These are phyloP conservation scores for Vitellaria paradoxa DNA, from an alignment of 179 eudicot species.

Conservation along the genomic window DNA sequence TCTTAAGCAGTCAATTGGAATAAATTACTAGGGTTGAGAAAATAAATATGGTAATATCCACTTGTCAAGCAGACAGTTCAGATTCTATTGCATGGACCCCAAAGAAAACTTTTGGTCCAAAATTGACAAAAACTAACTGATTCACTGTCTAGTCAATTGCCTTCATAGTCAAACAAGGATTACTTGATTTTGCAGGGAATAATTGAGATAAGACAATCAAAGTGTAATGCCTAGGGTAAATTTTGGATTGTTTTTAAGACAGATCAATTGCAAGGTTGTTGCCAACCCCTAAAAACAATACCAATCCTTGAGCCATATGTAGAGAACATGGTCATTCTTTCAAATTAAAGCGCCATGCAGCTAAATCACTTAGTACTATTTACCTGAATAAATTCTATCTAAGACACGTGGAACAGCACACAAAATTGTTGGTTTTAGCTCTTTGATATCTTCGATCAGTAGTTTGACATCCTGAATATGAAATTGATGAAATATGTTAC, in stretches of 20 bases:
- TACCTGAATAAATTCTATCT: conserved; percentile 89
- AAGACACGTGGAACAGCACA: conserved; percentile 94
- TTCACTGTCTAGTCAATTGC: not conserved
- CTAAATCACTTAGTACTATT: not conserved
- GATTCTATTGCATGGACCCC: not conserved
- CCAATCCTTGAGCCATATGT: not conserved
- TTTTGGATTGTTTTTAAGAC: too few species aligned
- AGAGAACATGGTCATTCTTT: conserved; percentile 2
- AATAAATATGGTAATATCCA: not conserved
- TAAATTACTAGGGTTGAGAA: not conserved
- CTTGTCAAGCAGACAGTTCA: not conserved
- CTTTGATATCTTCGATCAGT: conserved; percentile 71
- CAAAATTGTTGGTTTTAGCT: conserved; percentile 73
- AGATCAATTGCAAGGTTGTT: not conserved
- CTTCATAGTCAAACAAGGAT: not conserved
- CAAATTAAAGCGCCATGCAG: not conserved
- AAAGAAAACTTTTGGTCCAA: conserved; percentile 1
- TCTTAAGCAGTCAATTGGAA: conserved; percentile 1
- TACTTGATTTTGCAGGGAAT: not conserved
- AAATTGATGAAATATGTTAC: conserved; percentile 12
- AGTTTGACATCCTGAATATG: conserved; percentile 66
- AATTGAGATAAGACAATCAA: not conserved
- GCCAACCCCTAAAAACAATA: not conserved
- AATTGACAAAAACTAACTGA: too few species aligned
- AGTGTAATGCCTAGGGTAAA: not conserved